Evolutionary conservation across 371 early-diverging fungal species (phyloP).

Genomic region (Sanchytrium tribonematis): DNA sequence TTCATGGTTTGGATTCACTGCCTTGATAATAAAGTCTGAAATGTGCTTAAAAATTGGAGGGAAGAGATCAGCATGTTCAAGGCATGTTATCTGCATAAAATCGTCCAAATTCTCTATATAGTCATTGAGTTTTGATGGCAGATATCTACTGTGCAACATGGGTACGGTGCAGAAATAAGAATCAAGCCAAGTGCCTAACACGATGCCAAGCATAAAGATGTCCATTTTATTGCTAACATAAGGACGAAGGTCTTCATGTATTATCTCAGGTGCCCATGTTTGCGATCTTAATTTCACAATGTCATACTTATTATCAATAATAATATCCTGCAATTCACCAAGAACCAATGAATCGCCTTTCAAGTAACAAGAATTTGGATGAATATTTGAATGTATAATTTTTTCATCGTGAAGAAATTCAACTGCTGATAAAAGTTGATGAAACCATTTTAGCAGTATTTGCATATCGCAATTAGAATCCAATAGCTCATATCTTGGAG

Average conservation of each 20-base stretch:
- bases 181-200: background rate
- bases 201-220: background rate
- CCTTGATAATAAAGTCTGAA: background rate
- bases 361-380: background rate
- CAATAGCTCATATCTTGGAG: background rate
- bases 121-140: background rate
- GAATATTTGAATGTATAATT: background rate
- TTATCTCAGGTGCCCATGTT: background rate
- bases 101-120: background rate
- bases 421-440: background rate
- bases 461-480: background rate
- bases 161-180: background rate
- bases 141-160: background rate
- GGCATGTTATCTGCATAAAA: background rate
- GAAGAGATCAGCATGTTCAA: background rate
- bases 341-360: background rate
- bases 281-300: background rate
- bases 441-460: background rate
- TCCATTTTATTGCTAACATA: background rate
- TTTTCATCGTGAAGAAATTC: background rate
- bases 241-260: background rate
- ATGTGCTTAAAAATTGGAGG: background rate
- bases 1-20: background rate
- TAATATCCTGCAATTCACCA: background rate
- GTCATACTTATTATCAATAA: background rate